Base-by-base conservation (phyloP, 1,284 basidiomycete species). In the Pseudozyma sp. region DNA sequence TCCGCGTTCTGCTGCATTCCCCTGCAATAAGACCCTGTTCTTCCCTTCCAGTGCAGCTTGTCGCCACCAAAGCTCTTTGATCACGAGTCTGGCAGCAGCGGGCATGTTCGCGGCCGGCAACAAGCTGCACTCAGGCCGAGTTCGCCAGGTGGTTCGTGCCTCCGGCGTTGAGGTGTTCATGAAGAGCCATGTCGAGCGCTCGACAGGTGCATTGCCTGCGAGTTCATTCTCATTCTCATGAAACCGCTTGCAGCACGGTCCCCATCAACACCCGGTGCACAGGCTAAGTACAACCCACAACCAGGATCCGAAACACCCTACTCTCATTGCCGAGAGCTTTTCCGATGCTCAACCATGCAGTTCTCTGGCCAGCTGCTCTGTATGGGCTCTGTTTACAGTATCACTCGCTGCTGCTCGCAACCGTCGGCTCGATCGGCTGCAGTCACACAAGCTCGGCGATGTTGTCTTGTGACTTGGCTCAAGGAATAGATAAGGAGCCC, bases 401-500 rank as follows among this genome's bases (percentile, higher is more conserved):
- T 24, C 24, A 24, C 24, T 24, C 24, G 24, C 24, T 4, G 24
- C 24, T 4, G 24, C 24, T 24, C 24, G 24, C 24, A 24, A 24
- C 24, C 24, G 24, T 24, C 24, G 24, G 24, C 24, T 24, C 24
- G 24, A 34, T 17, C 14, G n/a, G 8, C 14, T 42, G 11, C 8
- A 14, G 9, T 9, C 46, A 42, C 7, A 7, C 13, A 42, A 16
- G 7, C 13, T 17, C 45, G 19, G n/a, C 30, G 13, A 33, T 2
- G 11, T n/a, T n/a, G 40, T 52, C 30, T 19, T 42, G 33, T 52
- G 50, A 43, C 49, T 43, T 35, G 42, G 44, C 43, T 31, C 31
- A n/a, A 43, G 40, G 42, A 35, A 17, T 45, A 54, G 52, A 54
- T 54, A 54, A 54, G 44, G 31, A 10, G 9, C 7, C 42, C 29